Base-by-base conservation (phyloP, 345 rosid genomes). In the Heritiera littoralis region DNA sequence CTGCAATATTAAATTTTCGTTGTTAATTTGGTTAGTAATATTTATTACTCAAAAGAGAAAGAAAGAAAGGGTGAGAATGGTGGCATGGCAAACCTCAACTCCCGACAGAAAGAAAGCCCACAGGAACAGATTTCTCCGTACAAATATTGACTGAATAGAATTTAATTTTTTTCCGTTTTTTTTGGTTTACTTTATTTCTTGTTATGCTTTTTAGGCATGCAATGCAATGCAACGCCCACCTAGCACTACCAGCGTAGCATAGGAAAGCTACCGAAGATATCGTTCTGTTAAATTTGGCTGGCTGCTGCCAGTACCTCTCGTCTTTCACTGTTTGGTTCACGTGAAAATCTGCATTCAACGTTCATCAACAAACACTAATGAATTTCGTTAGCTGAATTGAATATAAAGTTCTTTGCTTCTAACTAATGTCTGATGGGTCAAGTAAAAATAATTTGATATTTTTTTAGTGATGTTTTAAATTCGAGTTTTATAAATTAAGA, bases 161-260 rank as follows among this genome's bases (percentile, higher is more conserved):
- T 66, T 65, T 14, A 23, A 23, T 23, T 23, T 23, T 23, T 23
- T 23, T 23, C 28, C 0, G 0, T 23, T 23, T 23, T 23, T 23
- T 23, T 23, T 23, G 28, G 28, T 23, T 23, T 15, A 17, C 4
- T 38, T 66, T 66, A 4, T 32, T 32, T 3, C 18, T 52, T 52
- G 56, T 58, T n/a, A 66, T 15, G 71, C 71, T 66, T 66, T 66
- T 40, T 15, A 66, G 48, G 71, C 71, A 66, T 66, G 49, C 49
- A 66, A 66, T 38, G 38, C 3, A 35, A 35, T 40, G 71, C 20
- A 66, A 66, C 68, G 38, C 3, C 38, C 3, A 35, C 38, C 38
- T 35, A 35, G 38, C 38, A 35, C 38, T 3, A 35, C 38, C 38
- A 35, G 3, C 38, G 3, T 35, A 35, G 38, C 38, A 41, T 2